phyloP scores from a whole-genome alignment of 495 filamentous ascomycete genomes.

The Platismatia glauca region DNA sequence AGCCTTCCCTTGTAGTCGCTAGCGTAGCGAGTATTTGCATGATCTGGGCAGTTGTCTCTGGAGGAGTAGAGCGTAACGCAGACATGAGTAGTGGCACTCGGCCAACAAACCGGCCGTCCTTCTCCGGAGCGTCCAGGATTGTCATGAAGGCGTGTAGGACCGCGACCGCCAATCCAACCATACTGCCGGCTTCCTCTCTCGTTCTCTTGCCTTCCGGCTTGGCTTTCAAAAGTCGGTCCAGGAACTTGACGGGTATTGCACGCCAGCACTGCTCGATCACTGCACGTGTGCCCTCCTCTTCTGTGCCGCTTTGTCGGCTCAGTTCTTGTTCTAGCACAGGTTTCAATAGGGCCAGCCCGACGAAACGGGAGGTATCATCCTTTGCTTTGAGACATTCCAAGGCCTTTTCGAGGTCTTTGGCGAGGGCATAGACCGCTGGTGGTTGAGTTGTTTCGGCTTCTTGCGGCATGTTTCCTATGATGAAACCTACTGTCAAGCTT shows the following conservation, averaged over 20 bases:
- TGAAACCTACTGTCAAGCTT: neutral
- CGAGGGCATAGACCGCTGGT: neutral
- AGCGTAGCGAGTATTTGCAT: conserved; percentile 47
- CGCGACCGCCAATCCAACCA: conserved; percentile 52
- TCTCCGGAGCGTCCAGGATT: conserved; percentile 37
- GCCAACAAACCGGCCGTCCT: conserved; percentile 36
- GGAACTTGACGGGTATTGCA: conserved; percentile 47
- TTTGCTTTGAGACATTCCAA: conserved; percentile 36
- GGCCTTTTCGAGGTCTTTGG: conserved; percentile 15
- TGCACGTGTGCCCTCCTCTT: neutral
- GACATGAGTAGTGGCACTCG: conserved; percentile 43
- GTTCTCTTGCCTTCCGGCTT: conserved; percentile 32
- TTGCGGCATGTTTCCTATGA: neutral
- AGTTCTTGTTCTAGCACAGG: conserved; percentile 48
- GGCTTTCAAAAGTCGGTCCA: conserved; percentile 51
- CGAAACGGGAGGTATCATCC: conserved; percentile 56
- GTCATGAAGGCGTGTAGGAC: conserved; percentile 50
- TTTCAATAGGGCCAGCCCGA: conserved; percentile 55
- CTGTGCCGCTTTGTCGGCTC: conserved; percentile 27
- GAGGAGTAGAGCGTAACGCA: conserved; percentile 39
- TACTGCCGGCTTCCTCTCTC: conserved; percentile 38
- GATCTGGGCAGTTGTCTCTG: conserved; percentile 41
- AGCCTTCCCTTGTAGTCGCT: conserved; percentile 37
- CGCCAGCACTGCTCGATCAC: conserved; percentile 40
- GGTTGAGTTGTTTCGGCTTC: neutral